These are phyloP conservation scores for Calonectria naviculata DNA, from an alignment of 2,329 filamentous ascomycete genomes.

Conservation along the genomic window DNA sequence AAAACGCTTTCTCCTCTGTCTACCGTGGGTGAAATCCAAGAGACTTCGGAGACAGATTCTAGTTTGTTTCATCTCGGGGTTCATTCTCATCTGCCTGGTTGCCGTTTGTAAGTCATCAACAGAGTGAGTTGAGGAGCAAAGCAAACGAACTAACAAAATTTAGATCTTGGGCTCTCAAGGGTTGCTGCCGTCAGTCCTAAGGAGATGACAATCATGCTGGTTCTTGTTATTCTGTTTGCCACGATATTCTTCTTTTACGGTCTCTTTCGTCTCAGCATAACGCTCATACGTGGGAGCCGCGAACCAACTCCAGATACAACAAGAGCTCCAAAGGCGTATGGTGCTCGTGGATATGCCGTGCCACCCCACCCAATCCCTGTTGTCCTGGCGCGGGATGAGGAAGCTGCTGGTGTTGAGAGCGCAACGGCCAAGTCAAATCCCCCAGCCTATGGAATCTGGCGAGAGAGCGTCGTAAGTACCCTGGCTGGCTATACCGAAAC, in stretches of 20 bases:
- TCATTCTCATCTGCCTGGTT: slow-evolving; percentile 69
- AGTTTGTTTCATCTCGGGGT: slow-evolving; percentile 72
- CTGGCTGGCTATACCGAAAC: background rate
- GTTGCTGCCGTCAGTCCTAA: slow-evolving; percentile 71
- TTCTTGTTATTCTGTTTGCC: slow-evolving; percentile 79
- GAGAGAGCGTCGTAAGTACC: slow-evolving; percentile 79
- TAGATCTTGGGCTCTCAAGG: slow-evolving; percentile 80
- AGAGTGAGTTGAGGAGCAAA: background rate
- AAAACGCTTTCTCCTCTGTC: slow-evolving; percentile 64
- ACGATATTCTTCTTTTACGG: slow-evolving; percentile 86
- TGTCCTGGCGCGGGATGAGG: slow-evolving; percentile 79
- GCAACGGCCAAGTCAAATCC: slow-evolving; percentile 71
- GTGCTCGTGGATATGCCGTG: slow-evolving; percentile 74
- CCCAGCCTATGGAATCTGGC: slow-evolving; percentile 88
- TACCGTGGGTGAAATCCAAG: slow-evolving; percentile 66
- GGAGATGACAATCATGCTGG: slow-evolving; percentile 83
- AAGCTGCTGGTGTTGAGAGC: slow-evolving; percentile 67
- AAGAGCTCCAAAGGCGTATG: slow-evolving; percentile 56
- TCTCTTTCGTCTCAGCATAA: slow-evolving; percentile 78
- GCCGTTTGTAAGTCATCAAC: slow-evolving; percentile 70
- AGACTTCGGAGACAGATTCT: slow-evolving; percentile 66
- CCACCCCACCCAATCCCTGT: slow-evolving; percentile 82
- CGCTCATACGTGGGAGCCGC: slow-evolving; percentile 63
- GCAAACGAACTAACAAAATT: slow-evolving; percentile 7
- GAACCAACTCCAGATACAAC: slow-evolving; percentile 29